Percentiles rank a stretch among this genome's conserved stretches.
Evolutionary conservation across 495 filamentous ascomycete genomes (phyloP).

Genomic region (Amphirosellinia nigrospora): DNA sequence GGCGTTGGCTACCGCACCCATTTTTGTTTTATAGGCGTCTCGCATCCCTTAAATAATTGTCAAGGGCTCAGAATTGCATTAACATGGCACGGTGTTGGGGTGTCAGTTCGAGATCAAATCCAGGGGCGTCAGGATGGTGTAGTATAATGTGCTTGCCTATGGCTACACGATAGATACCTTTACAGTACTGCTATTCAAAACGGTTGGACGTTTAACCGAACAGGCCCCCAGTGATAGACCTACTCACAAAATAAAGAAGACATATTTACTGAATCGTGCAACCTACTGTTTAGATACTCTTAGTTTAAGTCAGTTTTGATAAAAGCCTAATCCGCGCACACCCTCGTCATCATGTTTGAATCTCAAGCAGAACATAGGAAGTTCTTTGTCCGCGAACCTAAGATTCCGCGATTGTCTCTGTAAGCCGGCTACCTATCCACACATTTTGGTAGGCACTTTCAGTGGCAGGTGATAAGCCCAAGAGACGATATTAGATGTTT

Average conservation of each 20-base stretch:
- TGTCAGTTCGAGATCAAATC: constrained; percentile 14
- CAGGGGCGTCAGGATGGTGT: constrained; percentile 6
- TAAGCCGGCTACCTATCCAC: constrained; percentile 2
- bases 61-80: constrained; percentile 5
- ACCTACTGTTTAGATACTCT: neutral
- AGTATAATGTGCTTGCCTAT: neutral
- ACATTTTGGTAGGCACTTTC: neutral
- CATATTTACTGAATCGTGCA: neutral
- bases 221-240: neutral
- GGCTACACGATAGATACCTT: constrained; percentile 10
- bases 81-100: constrained; percentile 27
- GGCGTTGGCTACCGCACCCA: neutral
- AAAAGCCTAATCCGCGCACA: neutral
- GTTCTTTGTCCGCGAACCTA: neutral
- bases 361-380: neutral
- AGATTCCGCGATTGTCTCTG: neutral
- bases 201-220: neutral
- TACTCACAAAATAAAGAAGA: neutral
- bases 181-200: neutral
- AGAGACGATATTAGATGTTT: neutral
- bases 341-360: neutral
- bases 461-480: neutral
- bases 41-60: constrained; percentile 6
- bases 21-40: neutral
- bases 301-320: neutral